Percentiles rank a stretch among this genome's conserved stretches.
Conservation (phyloP, 495 filamentous ascomycete genomes). For the Glutinoglossum americanum region DNA sequence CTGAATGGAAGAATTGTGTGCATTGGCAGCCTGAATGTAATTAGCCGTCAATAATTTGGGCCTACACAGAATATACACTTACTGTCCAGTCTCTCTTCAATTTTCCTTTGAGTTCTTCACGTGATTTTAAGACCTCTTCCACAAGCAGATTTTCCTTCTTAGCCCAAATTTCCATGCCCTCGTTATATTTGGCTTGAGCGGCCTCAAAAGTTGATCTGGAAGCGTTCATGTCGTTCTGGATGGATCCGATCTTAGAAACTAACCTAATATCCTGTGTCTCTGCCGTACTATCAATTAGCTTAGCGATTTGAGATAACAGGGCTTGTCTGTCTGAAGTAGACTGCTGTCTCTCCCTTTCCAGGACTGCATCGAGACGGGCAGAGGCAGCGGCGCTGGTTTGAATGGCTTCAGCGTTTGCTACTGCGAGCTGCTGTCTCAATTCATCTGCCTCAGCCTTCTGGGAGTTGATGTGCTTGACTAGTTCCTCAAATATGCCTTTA, state of each 20-base stretch:
- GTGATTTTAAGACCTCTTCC: slow-evolving; percentile 44
- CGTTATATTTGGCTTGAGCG: slow-evolving; percentile 38
- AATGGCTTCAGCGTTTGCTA: slow-evolving; percentile 40
- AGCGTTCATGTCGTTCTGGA: slow-evolving; percentile 39
- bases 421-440: slow-evolving; percentile 45
- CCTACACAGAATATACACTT: slow-evolving; percentile 15
- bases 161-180: slow-evolving; percentile 57
- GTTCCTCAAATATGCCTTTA: slow-evolving; percentile 60
- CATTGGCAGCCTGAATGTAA: slow-evolving; percentile 41
- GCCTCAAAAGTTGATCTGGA: slow-evolving; percentile 41
- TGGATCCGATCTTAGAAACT: slow-evolving; percentile 30
- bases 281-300: slow-evolving; percentile 49
- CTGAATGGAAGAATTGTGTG: slow-evolving; percentile 60
- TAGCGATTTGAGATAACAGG: slow-evolving; percentile 54
- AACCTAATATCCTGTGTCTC: slow-evolving; percentile 55
- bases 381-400: slow-evolving; percentile 44
- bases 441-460: slow-evolving; percentile 59
- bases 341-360: slow-evolving; percentile 54
- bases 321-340: slow-evolving; percentile 52
- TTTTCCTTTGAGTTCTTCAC: slow-evolving; percentile 54
- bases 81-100: slow-evolving; percentile 80
- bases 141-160: slow-evolving; percentile 44
- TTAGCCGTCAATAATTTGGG: not conserved
- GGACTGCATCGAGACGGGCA: slow-evolving; percentile 39
- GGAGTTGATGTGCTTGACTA: slow-evolving; percentile 46